These are phyloP conservation scores for Cladosporium austrohemisphaericum DNA, from an alignment of 2,329 filamentous ascomycete species.

Conservation along the genomic window DNA sequence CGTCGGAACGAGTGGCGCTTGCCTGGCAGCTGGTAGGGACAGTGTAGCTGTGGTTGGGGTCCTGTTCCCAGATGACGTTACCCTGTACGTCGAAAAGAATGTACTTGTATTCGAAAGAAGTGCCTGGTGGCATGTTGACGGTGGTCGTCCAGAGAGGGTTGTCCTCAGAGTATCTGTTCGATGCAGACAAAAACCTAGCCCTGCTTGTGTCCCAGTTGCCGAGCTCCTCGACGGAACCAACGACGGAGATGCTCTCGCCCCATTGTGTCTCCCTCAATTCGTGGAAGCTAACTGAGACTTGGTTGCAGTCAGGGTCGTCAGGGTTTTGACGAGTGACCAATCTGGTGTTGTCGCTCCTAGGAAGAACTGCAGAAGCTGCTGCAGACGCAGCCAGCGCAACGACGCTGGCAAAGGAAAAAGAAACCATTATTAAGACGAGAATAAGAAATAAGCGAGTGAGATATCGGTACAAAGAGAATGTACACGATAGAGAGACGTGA, in stretches of 20 bases:
- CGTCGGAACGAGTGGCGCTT: conserved; percentile 35
- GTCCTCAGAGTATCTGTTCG: conserved; percentile 51
- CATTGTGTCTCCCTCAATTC: conserved; percentile 17
- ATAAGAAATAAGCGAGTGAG: conserved; percentile 9
- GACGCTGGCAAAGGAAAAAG: conserved; percentile 14
- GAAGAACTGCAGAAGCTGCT: conserved; percentile 12
- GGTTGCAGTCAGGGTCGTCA: conserved; percentile 9
- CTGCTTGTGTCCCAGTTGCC: conserved; percentile 56
- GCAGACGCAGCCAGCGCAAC: conserved; percentile 12
- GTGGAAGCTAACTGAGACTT: conserved; percentile 17
- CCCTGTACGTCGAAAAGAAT: conserved; percentile 57
- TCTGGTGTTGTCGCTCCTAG: conserved; percentile 1
- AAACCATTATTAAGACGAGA: conserved; percentile 13
- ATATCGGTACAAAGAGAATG: conserved; percentile 5
- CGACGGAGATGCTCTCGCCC: conserved; percentile 64
- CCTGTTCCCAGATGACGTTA: conserved; percentile 61
- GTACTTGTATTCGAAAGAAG: conserved; percentile 56
- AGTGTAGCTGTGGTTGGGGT: conserved; percentile 44
- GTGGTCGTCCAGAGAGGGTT: conserved; percentile 61
- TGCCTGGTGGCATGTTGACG: conserved; percentile 54
- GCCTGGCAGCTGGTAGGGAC: conserved; percentile 38
- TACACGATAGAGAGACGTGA: conserved; percentile 7
- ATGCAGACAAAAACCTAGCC: conserved; percentile 56
- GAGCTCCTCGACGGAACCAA: conserved; percentile 57
- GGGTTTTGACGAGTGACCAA: conserved; percentile 10